These are phyloP conservation scores for Eucalyptus regnans DNA, from an alignment of 345 rosid genomes.

Conservation along the genomic window DNA sequence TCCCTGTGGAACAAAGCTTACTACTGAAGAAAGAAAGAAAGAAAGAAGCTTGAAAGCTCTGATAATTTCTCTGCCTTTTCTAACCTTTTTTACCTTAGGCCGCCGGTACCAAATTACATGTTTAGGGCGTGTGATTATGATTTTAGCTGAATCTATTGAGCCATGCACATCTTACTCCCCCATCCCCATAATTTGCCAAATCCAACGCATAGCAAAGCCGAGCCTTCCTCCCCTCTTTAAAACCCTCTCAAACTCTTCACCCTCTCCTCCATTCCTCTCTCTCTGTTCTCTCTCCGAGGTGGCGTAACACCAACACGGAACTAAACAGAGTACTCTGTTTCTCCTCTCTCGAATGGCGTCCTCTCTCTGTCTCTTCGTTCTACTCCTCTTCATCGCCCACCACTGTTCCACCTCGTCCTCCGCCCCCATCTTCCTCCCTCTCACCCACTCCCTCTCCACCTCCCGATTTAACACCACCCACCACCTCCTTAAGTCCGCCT, in stretches of 20 bases:
- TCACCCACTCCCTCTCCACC: slow-evolving; percentile 59
- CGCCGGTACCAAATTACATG: background rate
- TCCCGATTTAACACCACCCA: slow-evolving; percentile 43
- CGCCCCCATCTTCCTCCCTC: slow-evolving; percentile 26
- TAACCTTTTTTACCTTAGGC: background rate
- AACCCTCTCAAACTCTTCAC: background rate
- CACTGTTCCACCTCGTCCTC: slow-evolving; percentile 12
- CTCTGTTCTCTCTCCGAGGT: background rate
- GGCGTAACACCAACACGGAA: background rate
- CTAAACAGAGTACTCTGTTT: background rate
- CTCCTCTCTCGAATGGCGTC: slow-evolving; percentile 15
- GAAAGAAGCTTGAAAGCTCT: background rate
- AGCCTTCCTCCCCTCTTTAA: background rate
- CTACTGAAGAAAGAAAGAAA: background rate
- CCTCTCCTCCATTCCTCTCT: no score
- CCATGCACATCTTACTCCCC: background rate
- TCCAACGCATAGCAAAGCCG: background rate
- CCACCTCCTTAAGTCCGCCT: slow-evolving; percentile 70
- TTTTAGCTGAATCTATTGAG: background rate
- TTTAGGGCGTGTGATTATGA: background rate
- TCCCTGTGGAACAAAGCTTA: background rate
- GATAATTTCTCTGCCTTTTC: background rate
- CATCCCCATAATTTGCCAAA: background rate
- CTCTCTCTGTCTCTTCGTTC: slow-evolving; percentile 4
- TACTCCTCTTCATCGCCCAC: slow-evolving; percentile 6